phyloP scores from a whole-genome alignment of 23 red algal genomes.

The Gracilaria domingensis region DNA sequence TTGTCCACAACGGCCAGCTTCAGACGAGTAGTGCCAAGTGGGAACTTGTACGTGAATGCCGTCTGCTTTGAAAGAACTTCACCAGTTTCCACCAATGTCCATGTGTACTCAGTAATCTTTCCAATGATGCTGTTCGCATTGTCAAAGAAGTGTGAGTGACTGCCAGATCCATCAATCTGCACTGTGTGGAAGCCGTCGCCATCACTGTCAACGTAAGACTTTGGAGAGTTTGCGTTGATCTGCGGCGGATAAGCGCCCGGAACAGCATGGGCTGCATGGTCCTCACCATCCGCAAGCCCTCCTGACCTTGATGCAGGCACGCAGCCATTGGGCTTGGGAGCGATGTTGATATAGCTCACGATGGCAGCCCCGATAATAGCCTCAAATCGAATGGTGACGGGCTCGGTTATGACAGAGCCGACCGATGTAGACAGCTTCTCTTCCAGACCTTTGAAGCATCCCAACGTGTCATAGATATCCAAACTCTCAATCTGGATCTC shows the following conservation, averaged over 20 bases:
- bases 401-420: slow-evolving; percentile 28
- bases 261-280: slow-evolving; percentile 77
- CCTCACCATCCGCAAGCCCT: slow-evolving; percentile 24
- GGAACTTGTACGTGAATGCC: slow-evolving; percentile 52
- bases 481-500: slow-evolving; percentile 45
- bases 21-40: slow-evolving; percentile 70
- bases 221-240: slow-evolving; percentile 66
- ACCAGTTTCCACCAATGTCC: slow-evolving; percentile 70
- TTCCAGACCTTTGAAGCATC: slow-evolving; percentile 45
- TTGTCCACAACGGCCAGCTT: slow-evolving; percentile 63
- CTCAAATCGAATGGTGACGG: slow-evolving; percentile 32
- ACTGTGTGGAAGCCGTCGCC: slow-evolving; percentile 58
- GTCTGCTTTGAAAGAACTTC: slow-evolving; percentile 44
- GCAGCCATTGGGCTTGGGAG: neutral
- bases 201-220: slow-evolving; percentile 64
- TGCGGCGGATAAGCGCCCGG: slow-evolving; percentile 63
- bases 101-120: slow-evolving; percentile 55
- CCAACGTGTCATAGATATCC: slow-evolving; percentile 51
- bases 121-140: slow-evolving; percentile 43
- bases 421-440: slow-evolving; percentile 36
- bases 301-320: slow-evolving; percentile 14
- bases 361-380: slow-evolving; percentile 41
- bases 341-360: slow-evolving; percentile 40
- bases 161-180: slow-evolving; percentile 39
- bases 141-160: slow-evolving; percentile 78